Percentiles rank a stretch among this genome's conserved stretches.
Evolutionary conservation across 805 yeast genomes (phyloP).

Genomic region (Yarrowia sp.): DNA sequence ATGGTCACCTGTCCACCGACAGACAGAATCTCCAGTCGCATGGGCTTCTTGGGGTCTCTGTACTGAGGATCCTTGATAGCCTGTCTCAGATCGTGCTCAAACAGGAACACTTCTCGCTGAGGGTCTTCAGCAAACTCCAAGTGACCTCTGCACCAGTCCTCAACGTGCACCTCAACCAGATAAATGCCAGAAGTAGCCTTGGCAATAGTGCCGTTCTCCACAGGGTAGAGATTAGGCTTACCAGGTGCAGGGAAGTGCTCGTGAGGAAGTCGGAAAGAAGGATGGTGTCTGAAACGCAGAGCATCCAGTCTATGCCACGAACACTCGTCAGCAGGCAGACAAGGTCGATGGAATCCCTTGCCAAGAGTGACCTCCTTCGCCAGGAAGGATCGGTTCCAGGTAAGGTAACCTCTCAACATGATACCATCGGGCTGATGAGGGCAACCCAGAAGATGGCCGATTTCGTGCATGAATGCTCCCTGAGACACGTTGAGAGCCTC

Average conservation of each 20-base stretch:
- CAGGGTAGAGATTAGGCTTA: conserved; percentile 57
- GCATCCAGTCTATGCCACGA: conserved; percentile 87
- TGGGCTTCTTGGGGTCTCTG: conserved; percentile 50
- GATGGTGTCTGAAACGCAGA: conserved; percentile 79
- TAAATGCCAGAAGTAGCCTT: conserved; percentile 72
- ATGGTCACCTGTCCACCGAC: conserved; percentile 66
- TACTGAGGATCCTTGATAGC: conserved; percentile 50
- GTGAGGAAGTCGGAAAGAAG: conserved; percentile 72
- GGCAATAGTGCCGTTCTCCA: conserved; percentile 58
- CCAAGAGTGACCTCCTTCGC: conserved; percentile 60
- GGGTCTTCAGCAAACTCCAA: conserved; percentile 72
- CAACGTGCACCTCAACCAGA: conserved; percentile 71
- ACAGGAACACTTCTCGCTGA: conserved; percentile 58
- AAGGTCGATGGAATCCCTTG: conserved; percentile 40
- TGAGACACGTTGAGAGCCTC: conserved; percentile 84
- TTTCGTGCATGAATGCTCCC: conserved; percentile 96
- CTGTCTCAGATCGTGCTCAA: conserved; percentile 56
- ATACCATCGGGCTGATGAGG: conserved; percentile 92
- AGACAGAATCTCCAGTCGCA: conserved; percentile 62
- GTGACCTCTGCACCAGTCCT: conserved; percentile 61
- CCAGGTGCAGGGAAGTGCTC: conserved; percentile 55
- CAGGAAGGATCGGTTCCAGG: conserved; percentile 80
- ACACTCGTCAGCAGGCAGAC: conserved; percentile 69
- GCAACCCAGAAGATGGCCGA: conserved; percentile 88
- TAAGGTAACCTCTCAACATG: conserved; percentile 85